phyloP scores from a whole-genome alignment of 2,329 filamentous ascomycete species.

The Aspergillus tubingensis region DNA sequence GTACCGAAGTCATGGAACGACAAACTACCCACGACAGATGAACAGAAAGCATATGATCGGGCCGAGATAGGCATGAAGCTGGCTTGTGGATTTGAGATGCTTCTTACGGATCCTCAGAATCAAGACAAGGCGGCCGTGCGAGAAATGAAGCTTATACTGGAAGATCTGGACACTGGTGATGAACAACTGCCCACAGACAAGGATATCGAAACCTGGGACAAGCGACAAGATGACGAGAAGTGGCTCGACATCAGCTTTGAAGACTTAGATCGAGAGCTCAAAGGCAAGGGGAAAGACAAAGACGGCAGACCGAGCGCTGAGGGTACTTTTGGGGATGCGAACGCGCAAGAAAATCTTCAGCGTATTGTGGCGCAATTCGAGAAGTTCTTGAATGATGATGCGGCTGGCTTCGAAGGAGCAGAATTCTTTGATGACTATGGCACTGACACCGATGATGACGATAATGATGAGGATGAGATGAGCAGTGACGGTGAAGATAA shows the following conservation, averaged over 20 bases:
- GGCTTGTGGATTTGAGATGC: slow-evolving; percentile 86
- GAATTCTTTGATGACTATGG: slow-evolving; percentile 71
- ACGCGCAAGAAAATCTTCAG: slow-evolving; percentile 62
- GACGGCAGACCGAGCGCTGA: slow-evolving; percentile 18
- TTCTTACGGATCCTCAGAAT: slow-evolving; percentile 67
- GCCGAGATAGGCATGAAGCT: slow-evolving; percentile 84
- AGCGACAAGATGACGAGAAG: slow-evolving; percentile 75
- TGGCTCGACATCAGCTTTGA: slow-evolving; percentile 93
- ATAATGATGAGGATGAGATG: slow-evolving; percentile 55
- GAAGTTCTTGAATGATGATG: slow-evolving; percentile 82
- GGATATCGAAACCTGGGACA: slow-evolving; percentile 72
- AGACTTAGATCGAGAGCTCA: slow-evolving; percentile 81
- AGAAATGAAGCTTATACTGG: slow-evolving; percentile 74
- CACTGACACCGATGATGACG: slow-evolving; percentile 59
- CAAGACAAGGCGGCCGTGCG: slow-evolving; percentile 69
- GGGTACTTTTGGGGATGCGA: slow-evolving; percentile 49
- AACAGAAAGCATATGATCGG: slow-evolving; percentile 50
- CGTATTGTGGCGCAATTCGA: slow-evolving; percentile 96
- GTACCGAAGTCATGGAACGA: slow-evolving; percentile 60
- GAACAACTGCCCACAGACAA: slow-evolving; percentile 68
- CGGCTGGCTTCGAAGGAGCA: slow-evolving; percentile 76
- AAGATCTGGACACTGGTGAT: slow-evolving; percentile 73
- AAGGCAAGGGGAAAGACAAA: slow-evolving; percentile 52
- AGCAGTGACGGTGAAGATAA: slow-evolving; percentile 70
- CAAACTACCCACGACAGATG: slow-evolving; percentile 41